A percentile compares a stretch with the other conserved stretches of the same genome.
These are phyloP conservation scores for Beauveria sp. DNA, from an alignment of 2,329 filamentous ascomycete genomes.

Conservation along the genomic window DNA sequence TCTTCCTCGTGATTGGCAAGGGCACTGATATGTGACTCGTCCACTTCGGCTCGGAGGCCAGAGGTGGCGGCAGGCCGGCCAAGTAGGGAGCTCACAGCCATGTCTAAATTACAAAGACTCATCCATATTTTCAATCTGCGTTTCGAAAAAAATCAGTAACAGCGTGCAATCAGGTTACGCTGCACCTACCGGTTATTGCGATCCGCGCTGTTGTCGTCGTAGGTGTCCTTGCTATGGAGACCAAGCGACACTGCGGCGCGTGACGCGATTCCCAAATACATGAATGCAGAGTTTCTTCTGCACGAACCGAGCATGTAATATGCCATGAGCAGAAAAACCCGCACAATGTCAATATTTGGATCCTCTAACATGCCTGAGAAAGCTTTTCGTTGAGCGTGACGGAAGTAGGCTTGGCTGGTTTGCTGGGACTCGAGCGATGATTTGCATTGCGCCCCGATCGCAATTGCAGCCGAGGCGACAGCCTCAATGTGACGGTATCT, in stretches of 20 bases:
- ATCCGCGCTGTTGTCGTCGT: conserved; percentile 14
- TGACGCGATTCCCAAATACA: conserved; percentile 54
- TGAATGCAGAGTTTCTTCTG: conserved; percentile 52
- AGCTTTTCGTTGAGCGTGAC: conserved; percentile 37
- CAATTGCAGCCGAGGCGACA: conserved; percentile 35
- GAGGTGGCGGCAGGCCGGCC: conserved; percentile 30
- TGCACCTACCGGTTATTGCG: conserved; percentile 18
- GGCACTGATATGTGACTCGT: conserved; percentile 19
- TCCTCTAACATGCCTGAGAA: conserved; percentile 46
- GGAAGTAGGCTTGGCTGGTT: conserved; percentile 34
- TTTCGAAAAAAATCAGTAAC: too few species aligned
- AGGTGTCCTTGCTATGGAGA: conserved; percentile 35
- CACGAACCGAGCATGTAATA: conserved; percentile 54
- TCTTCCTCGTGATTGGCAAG: conserved; percentile 15
- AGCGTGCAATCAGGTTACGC: background rate
- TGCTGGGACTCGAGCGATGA: conserved; percentile 21
- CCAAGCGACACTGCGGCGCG: conserved; percentile 51
- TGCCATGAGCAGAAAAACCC: conserved; percentile 47
- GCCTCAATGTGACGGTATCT: conserved; percentile 5
- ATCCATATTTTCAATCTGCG: conserved; percentile 27
- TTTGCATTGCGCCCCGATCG: conserved; percentile 44
- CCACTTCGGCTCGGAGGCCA: conserved; percentile 21
- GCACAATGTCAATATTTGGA: conserved; percentile 44
- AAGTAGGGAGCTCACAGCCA: conserved; percentile 30
- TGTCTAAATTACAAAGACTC: conserved; percentile 31